Base-by-base conservation (phyloP, 257 asterid species). In the Forsythia suspensa region DNA sequence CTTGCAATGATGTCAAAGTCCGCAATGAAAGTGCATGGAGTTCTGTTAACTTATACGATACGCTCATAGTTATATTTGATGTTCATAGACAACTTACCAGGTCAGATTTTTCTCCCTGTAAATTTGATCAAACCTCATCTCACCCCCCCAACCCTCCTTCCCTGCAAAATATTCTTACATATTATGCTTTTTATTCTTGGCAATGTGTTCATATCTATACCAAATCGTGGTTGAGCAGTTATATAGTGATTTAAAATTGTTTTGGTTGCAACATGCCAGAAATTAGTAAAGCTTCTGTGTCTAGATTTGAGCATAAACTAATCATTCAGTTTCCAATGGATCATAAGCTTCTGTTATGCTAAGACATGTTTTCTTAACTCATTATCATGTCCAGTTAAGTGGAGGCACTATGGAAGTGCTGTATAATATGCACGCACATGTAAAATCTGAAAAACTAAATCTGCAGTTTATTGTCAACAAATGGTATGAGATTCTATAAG, bases 11-110 rank as follows among this genome's bases (percentile, higher is more conserved):
- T 78, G 83, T 91, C 78, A 94, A 91, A 88, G 87, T 90, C 48
- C 97, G 99, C 51, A 84, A 84, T 87, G 95, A 94, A 84, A 91
- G 96, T 84, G 97, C 95, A 36, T 96, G 99, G 99, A 82, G 94
- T 85, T 94, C 97, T 1, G 85, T 94, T 80, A 84, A 85, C 86
- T 82, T 94, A 46, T 96, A 90, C 61, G 96, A 94, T 75, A 90
- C 92, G 82, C 88, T 96, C 42, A 79, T 96, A 67, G 97, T 96
- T 89, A 89, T 96, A 44, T 94, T 96, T 90, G 98, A 96, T 86
- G 98, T 90, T 73, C 91, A 96, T 76, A 90, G 99, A 83, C 99
- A 96, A 85, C 88, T 96, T 77, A 90, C 85, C 90, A 96, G 96
- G 98, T 69, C 61, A 59, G 74, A 2, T 63, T 66, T 74, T 68